Evolutionary conservation across 2,329 filamentous ascomycete genomes (phyloP), one percentile per base, ranked within the genome.

Genomic region (Aspergillus tamarii): DNA sequence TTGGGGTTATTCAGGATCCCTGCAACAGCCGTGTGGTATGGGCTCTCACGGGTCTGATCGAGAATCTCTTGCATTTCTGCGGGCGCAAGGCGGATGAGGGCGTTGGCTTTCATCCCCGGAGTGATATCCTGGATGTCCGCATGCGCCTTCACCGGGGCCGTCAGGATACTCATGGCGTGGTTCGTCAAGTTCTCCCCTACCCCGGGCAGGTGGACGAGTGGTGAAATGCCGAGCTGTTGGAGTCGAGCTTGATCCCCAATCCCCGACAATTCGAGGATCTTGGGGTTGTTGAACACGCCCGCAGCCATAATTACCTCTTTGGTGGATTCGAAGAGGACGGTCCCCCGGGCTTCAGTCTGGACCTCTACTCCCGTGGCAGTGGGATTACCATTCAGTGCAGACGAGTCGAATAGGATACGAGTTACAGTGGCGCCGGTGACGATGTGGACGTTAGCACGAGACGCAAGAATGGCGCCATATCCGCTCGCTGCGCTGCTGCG

Each of bases 221-320:
- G 73, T 4, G 78, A 69, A n/a, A 86, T 78, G 1, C 77, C 77
- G 4, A 78, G 78, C 2, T 69, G 68, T 2, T 75, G 66, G 7
- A 86, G 77, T 21, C 84, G 69, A 1, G 78, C 71, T 5, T 77
- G 73, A 53, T 80, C 77, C 3, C 88, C 88, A 36, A 90, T 81
- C 0, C 88, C 88, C 0, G 87, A 89, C 2, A 89, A 77, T 67
- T 90, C 87, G 14, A 86, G 83, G 12, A 87, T 76, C 74, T 84
- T 85, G 4, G 84, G 88, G 12, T 84, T 87, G 69, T 84, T 83
- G 48, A 85, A 76, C 30, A 81, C 84, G 0, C 88, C 88, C 1
- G 85, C 87, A 2, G 84, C 84, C 3, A 91, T 73, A 46, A 91
- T 82, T 5, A 90, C 82, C 69, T 90, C 88, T 59, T 75, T 73